A percentile compares a stretch with the other conserved stretches of the same genome.
Evolutionary conservation across 208 protist species (phyloP).

Genomic region (Leishmania martiniquensis): DNA sequence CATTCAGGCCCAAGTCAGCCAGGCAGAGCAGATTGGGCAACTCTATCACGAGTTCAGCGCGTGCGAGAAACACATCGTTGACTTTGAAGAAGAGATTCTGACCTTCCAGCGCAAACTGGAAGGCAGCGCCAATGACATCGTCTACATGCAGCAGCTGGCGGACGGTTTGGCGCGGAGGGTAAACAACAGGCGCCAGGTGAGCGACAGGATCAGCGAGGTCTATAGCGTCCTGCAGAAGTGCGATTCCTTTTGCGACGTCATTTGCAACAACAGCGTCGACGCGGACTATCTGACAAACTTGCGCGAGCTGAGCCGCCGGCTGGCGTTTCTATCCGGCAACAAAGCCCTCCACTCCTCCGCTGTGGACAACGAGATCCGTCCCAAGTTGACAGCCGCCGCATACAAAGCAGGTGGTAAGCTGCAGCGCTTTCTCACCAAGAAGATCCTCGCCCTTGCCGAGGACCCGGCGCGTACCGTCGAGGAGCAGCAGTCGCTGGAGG

Average conservation of each 20-base stretch:
- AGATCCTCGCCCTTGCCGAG: conserved; percentile 51
- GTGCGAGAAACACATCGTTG: conserved; percentile 78
- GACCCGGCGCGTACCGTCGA: conserved; percentile 39
- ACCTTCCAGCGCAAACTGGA: conserved; percentile 74
- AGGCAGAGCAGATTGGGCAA: conserved; percentile 63
- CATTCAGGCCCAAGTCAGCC: conserved; percentile 59
- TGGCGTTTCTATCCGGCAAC: conserved; percentile 76
- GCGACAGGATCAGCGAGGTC: conserved; percentile 79
- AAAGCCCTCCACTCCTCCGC: conserved; percentile 74
- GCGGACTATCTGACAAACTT: conserved; percentile 68
- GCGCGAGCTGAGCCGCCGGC: conserved; percentile 65
- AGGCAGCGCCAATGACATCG: conserved; percentile 80
- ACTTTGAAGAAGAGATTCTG: conserved; percentile 88
- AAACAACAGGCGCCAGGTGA: conserved; percentile 73
- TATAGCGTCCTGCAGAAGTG: conserved; percentile 85
- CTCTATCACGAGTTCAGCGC: conserved; percentile 71
- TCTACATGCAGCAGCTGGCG: conserved; percentile 83
- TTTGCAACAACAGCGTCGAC: conserved; percentile 75
- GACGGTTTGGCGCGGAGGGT: conserved; percentile 70
- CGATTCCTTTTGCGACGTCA: conserved; percentile 80
- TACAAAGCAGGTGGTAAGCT: conserved; percentile 83
- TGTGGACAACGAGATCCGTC: conserved; percentile 81
- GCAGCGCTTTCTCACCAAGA: conserved; percentile 61
- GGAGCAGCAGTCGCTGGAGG: conserved; percentile 60
- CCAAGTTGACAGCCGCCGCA: conserved; percentile 70